A percentile compares a stretch with the other conserved stretches of the same genome.
These are phyloP conservation scores for Colletotrichum lindemuthianum DNA, from an alignment of 2,329 filamentous ascomycete genomes.

Conservation along the genomic window DNA sequence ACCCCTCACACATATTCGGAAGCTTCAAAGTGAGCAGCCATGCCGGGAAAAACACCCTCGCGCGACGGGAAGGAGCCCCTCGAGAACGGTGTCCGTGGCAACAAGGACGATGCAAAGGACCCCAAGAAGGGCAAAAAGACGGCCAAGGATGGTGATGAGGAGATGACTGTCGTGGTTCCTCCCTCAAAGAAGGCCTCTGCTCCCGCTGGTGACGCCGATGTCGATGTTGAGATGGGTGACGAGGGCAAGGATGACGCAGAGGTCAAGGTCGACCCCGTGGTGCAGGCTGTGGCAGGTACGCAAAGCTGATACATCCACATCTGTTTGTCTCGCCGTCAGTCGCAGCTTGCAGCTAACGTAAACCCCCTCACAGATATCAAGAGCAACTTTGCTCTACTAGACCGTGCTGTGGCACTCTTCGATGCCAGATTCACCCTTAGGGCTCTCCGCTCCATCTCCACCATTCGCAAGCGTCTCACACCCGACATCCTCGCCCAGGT, in stretches of 20 bases:
- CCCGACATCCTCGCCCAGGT: conserved; percentile 83
- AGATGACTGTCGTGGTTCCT: conserved; percentile 85
- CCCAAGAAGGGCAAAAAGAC: conserved; percentile 74
- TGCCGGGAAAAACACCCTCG: conserved; percentile 80
- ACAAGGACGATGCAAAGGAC: conserved; percentile 75
- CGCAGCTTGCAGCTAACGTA: conserved; percentile 37
- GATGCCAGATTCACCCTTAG: conserved; percentile 95
- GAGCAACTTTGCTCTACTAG: conserved; percentile 89
- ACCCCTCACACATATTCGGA: conserved; percentile 16
- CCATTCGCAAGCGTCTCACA: conserved; percentile 89
- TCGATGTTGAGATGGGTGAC: conserved; percentile 77
- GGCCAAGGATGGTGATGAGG: conserved; percentile 75
- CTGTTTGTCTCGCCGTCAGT: not conserved
- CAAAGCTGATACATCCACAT: conserved; percentile 1
- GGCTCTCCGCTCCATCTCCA: conserved; percentile 93
- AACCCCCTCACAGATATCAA: conserved; percentile 79
- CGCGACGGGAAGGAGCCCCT: conserved; percentile 76
- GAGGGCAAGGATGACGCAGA: conserved; percentile 61
- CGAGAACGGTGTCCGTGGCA: conserved; percentile 69
- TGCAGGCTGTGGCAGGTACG: conserved; percentile 70
- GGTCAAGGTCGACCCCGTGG: conserved; percentile 68
- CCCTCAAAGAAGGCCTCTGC: conserved; percentile 73
- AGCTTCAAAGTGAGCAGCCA: conserved; percentile 48
- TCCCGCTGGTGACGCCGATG: conserved; percentile 69
- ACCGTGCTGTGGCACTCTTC: conserved; percentile 91